These are phyloP conservation scores for Cladosporium halotolerans DNA, from an alignment of 2,329 filamentous ascomycete species.

Conservation along the genomic window DNA sequence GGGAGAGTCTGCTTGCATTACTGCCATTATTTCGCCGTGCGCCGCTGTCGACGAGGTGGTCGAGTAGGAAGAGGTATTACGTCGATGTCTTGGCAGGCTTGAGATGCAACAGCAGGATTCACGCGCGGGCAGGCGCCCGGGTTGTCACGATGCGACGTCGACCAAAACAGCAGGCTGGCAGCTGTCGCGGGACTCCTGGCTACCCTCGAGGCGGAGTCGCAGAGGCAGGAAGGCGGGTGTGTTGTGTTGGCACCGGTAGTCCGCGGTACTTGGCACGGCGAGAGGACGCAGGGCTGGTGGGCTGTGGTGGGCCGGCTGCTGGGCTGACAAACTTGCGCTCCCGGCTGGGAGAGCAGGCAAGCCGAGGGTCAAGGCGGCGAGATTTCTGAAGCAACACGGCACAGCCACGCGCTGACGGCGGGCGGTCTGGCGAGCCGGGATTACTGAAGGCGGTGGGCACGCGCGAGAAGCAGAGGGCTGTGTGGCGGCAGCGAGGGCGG, in stretches of 20 bases:
- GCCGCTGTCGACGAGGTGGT: neutral
- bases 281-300: neutral
- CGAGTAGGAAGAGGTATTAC: conserved; percentile 3
- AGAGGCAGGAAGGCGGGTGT: neutral
- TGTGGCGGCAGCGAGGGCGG: neutral
- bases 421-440: neutral
- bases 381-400: neutral
- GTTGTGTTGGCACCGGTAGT: neutral
- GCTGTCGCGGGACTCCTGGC: neutral
- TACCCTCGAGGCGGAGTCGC: neutral
- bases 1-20: neutral
- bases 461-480: too few species aligned
- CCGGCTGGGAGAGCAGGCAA: conserved; percentile 7
- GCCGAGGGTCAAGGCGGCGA: conserved; percentile 7
- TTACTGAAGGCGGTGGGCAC: too few species aligned
- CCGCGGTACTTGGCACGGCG: neutral
- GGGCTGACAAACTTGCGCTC: conserved; percentile 7
- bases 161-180: conserved; percentile 3
- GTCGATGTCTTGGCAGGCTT: conserved; percentile 8
- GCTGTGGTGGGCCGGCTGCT: conserved; percentile 3
- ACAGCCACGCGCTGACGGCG: neutral
- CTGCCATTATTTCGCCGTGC: conserved; percentile 1
- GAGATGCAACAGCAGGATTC: neutral
- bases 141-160: neutral
- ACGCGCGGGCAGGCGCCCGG: conserved; percentile 9